Evolutionary conservation across 2,329 filamentous ascomycete species (phyloP).

Genomic region (Fusarium sp.): DNA sequence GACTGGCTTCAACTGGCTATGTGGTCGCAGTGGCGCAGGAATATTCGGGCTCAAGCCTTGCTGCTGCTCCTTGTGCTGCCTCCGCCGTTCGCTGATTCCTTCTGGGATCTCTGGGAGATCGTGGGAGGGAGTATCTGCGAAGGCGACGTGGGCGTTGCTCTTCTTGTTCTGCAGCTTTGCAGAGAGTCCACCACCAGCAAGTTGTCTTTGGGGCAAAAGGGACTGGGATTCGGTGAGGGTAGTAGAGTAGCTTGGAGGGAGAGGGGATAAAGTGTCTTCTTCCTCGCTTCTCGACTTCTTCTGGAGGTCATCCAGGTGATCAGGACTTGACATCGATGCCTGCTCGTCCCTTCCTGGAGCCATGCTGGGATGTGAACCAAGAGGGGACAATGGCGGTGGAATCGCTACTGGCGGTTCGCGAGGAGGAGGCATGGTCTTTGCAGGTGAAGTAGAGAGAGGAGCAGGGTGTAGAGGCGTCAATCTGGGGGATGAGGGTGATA

Average conservation of each 20-base stretch:
- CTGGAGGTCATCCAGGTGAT: slow-evolving; percentile 21
- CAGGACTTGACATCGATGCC: slow-evolving; percentile 12
- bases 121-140: slow-evolving; percentile 53
- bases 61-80: slow-evolving; percentile 51
- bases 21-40: slow-evolving; percentile 35
- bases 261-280: slow-evolving; percentile 18
- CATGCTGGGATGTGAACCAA: slow-evolving; percentile 21
- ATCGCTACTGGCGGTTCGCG: slow-evolving; percentile 35
- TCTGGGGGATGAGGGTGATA: slow-evolving; percentile 52
- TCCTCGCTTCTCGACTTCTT: slow-evolving; percentile 12
- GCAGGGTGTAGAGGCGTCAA: slow-evolving; percentile 21
- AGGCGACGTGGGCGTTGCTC: slow-evolving; percentile 45
- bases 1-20: slow-evolving; percentile 35
- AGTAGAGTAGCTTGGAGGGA: slow-evolving; percentile 27
- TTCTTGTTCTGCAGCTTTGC: slow-evolving; percentile 67
- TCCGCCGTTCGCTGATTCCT: slow-evolving; percentile 60
- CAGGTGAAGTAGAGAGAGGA: slow-evolving; percentile 22
- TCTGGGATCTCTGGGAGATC: slow-evolving; percentile 68
- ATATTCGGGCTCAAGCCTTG: slow-evolving; percentile 38
- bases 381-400: slow-evolving; percentile 28
- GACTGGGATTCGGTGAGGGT: slow-evolving; percentile 30
- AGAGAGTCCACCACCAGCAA: slow-evolving; percentile 50
- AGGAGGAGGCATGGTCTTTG: slow-evolving; percentile 31
- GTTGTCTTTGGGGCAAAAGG: slow-evolving; percentile 33
- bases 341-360: slow-evolving; percentile 21